phyloP scores from a whole-genome alignment of 192 early-diverging fungal species.

The Jimgerdemannia lactiflua region DNA sequence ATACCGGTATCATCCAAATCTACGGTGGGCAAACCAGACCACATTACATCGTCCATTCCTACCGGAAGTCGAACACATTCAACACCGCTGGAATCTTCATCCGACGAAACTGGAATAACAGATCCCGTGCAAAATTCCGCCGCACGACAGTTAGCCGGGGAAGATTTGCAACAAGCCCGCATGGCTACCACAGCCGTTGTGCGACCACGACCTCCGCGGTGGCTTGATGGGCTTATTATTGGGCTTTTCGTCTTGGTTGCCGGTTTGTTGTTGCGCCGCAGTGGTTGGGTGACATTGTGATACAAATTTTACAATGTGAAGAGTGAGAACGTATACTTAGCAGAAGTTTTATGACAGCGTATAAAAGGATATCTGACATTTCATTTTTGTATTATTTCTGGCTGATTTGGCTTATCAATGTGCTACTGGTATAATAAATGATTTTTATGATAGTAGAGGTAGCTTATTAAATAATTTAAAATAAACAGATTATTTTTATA shows the following conservation, averaged over 20 bases:
- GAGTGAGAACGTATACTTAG: too few species aligned
- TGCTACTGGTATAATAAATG: too few species aligned
- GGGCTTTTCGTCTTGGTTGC: not conserved
- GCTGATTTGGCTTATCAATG: too few species aligned
- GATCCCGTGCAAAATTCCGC: not conserved
- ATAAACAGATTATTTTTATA: too few species aligned
- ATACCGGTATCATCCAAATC: not conserved
- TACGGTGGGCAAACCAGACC: not conserved
- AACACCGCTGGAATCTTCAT: not conserved
- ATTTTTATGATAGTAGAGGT: too few species aligned
- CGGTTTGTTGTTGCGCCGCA: not conserved
- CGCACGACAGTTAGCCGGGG: not conserved
- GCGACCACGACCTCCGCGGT: not conserved
- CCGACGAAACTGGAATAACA: not conserved
- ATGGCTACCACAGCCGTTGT: not conserved
- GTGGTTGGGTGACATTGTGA: not conserved
- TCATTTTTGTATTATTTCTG: too few species aligned
- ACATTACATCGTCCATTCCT: not conserved
- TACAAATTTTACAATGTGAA: not conserved
- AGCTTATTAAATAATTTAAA: too few species aligned
- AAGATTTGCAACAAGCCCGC: not conserved
- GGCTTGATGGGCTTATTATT: not conserved
- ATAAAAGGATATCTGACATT: too few species aligned
- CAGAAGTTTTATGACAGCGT: too few species aligned
- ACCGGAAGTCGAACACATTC: not conserved